These are phyloP conservation scores for Bipolaris cookei DNA, from an alignment of 2,329 filamentous ascomycete genomes.

Conservation along the genomic window DNA sequence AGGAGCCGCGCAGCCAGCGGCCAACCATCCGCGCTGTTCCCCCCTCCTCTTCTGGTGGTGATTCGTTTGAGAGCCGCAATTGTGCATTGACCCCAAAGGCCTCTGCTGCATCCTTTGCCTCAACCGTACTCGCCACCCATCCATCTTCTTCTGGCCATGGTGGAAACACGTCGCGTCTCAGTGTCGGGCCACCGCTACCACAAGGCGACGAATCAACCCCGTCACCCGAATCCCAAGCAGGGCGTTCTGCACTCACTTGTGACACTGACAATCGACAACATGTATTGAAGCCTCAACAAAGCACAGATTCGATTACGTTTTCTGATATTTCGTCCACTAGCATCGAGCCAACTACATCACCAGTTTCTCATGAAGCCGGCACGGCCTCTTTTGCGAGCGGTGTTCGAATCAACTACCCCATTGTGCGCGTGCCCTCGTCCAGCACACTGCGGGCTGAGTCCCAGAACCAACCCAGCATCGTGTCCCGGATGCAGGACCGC, in stretches of 20 bases:
- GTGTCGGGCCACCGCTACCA: constrained; percentile 32
- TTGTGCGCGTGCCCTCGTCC: constrained; percentile 46
- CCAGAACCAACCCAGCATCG: constrained; percentile 41
- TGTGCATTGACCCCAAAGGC: constrained; percentile 46
- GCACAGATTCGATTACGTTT: constrained; percentile 45
- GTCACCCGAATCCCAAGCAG: constrained; percentile 38
- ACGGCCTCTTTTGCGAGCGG: constrained; percentile 45
- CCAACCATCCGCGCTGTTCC: constrained; percentile 49
- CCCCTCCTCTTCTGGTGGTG: constrained; percentile 45
- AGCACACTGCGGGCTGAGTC: constrained; percentile 47
- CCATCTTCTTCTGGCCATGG: constrained; percentile 33
- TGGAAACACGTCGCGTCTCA: constrained; percentile 39
- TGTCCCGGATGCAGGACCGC: constrained; percentile 50
- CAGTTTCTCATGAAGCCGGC: constrained; percentile 46
- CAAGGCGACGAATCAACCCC: constrained; percentile 33
- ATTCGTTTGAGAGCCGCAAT: constrained; percentile 37
- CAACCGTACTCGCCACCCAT: constrained; percentile 36
- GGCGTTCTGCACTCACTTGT: constrained; percentile 44
- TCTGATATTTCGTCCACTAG: constrained; percentile 46
- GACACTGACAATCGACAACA: constrained; percentile 39
- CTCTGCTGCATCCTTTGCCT: constrained; percentile 47
- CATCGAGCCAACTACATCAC: constrained; percentile 41
- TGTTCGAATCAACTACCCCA: constrained; percentile 45
- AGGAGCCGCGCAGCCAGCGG: constrained; percentile 34
- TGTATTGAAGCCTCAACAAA: constrained; percentile 36